These are phyloP conservation scores for Phialophora expanda DNA, from an alignment of 2,329 filamentous ascomycete species.

Conservation along the genomic window DNA sequence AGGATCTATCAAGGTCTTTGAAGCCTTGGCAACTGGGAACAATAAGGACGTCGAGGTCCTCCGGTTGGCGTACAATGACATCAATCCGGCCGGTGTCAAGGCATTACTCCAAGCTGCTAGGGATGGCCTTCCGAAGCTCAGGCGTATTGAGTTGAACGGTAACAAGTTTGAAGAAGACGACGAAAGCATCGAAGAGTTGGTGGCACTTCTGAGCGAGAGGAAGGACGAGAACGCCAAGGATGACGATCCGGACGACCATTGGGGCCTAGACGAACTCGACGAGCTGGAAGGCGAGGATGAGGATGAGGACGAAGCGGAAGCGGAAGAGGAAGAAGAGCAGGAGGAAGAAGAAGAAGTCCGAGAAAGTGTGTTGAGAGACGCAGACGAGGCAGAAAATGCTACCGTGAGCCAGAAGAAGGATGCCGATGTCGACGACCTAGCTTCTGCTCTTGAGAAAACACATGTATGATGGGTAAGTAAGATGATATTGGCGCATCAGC, in stretches of 20 bases:
- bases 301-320: constrained; percentile 71
- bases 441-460: constrained; percentile 76
- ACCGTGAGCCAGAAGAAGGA: constrained; percentile 74
- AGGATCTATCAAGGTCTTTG: constrained; percentile 74
- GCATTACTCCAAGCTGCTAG: constrained; percentile 71
- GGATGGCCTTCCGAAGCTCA: constrained; percentile 72
- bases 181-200: constrained; percentile 68
- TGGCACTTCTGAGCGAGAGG: constrained; percentile 73
- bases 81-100: constrained; percentile 76
- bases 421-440: constrained; percentile 80
- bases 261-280: constrained; percentile 83
- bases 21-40: constrained; percentile 73
- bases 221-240: constrained; percentile 70
- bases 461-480: constrained; percentile 18
- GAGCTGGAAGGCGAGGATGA: constrained; percentile 79
- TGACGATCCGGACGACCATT: constrained; percentile 75
- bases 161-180: constrained; percentile 95
- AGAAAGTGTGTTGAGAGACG: constrained; percentile 72
- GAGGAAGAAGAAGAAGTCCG: constrained; percentile 68
- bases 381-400: constrained; percentile 68
- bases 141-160: constrained; percentile 90
- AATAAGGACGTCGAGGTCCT: constrained; percentile 82
- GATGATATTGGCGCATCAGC: background rate
- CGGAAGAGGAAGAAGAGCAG: constrained; percentile 71
- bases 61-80: constrained; percentile 92